These are phyloP conservation scores for Penicillium vulpinum DNA, from an alignment of 2,329 filamentous ascomycete species.

Conservation along the genomic window DNA sequence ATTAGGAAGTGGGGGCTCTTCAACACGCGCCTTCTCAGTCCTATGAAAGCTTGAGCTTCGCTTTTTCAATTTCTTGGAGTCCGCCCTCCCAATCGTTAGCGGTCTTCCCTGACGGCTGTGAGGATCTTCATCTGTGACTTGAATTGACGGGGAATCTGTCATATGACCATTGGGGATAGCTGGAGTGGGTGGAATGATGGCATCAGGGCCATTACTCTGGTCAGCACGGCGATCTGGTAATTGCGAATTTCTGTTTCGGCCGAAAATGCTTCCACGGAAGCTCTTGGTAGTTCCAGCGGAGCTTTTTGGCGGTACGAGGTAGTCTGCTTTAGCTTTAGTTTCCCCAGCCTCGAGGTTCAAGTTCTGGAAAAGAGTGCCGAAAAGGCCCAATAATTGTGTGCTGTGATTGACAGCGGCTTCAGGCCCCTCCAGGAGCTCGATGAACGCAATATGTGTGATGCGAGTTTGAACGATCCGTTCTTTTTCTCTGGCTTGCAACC, in stretches of 20 bases:
- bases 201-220: slow-evolving; percentile 29
- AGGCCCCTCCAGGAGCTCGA: slow-evolving; percentile 81
- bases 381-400: slow-evolving; percentile 79
- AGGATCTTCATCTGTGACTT: slow-evolving; percentile 67
- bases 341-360: slow-evolving; percentile 44
- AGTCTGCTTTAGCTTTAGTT: slow-evolving; percentile 33
- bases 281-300: slow-evolving; percentile 70
- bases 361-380: slow-evolving; percentile 75
- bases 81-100: slow-evolving; percentile 29
- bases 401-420: slow-evolving; percentile 85
- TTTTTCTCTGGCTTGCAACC: slow-evolving; percentile 81
- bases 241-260: slow-evolving; percentile 55
- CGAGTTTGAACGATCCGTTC: slow-evolving; percentile 89
- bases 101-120: slow-evolving; percentile 30
- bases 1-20: slow-evolving; percentile 26
- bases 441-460: slow-evolving; percentile 84
- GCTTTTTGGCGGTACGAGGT: slow-evolving; percentile 63
- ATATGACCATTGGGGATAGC: slow-evolving; percentile 25
- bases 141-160: slow-evolving; percentile 65
- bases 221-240: slow-evolving; percentile 48
- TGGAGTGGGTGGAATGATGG: slow-evolving; percentile 22
- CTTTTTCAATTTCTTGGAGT: slow-evolving; percentile 37
- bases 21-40: slow-evolving; percentile 22
- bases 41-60: slow-evolving; percentile 35
- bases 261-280: slow-evolving; percentile 75